phyloP scores from a whole-genome alignment of 768 basidiomycete genomes.

The Termitomyces sp. region DNA sequence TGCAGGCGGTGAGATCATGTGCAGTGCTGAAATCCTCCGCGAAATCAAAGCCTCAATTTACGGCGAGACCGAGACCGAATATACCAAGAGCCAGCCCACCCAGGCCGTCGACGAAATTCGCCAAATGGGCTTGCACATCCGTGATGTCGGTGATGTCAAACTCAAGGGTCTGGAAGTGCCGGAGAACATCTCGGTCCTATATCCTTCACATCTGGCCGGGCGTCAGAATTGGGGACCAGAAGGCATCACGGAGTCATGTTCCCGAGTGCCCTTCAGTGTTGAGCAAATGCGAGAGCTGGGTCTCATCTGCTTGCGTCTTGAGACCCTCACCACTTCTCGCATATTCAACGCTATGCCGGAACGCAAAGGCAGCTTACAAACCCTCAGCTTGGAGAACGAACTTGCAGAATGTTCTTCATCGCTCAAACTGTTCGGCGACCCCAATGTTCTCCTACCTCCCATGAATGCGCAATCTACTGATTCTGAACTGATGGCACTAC shows the following conservation, averaged over 20 bases:
- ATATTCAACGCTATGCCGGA: constrained; percentile 48
- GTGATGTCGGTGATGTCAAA: constrained; percentile 84
- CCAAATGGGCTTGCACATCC: constrained; percentile 63
- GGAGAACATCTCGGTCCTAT: constrained; percentile 82
- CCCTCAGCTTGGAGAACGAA: constrained; percentile 26
- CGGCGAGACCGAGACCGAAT: constrained; percentile 57
- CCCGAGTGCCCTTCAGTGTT: constrained; percentile 65
- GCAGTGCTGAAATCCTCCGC: constrained; percentile 80
- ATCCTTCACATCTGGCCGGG: constrained; percentile 69
- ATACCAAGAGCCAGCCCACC: constrained; percentile 51
- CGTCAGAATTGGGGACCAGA: constrained; percentile 50
- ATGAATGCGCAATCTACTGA: constrained; percentile 71
- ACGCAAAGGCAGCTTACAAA: constrained; percentile 43
- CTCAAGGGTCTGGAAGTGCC: constrained; percentile 94
- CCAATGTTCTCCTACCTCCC: constrained; percentile 60
- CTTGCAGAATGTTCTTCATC: constrained; percentile 23
- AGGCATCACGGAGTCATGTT: constrained; percentile 34
- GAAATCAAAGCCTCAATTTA: constrained; percentile 70
- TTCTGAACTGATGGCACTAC: constrained; percentile 64
- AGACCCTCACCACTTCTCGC: constrained; percentile 65
- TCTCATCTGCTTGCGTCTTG: constrained; percentile 71
- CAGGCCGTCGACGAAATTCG: constrained; percentile 74
- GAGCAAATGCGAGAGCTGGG: constrained; percentile 74
- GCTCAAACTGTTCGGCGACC: constrained; percentile 52
- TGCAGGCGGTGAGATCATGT: constrained; percentile 91